A percentile compares a stretch with the other conserved stretches of the same genome.
Conservation (phyloP, 257 asterid species). For the Nyctanthes arbortristis region DNA sequence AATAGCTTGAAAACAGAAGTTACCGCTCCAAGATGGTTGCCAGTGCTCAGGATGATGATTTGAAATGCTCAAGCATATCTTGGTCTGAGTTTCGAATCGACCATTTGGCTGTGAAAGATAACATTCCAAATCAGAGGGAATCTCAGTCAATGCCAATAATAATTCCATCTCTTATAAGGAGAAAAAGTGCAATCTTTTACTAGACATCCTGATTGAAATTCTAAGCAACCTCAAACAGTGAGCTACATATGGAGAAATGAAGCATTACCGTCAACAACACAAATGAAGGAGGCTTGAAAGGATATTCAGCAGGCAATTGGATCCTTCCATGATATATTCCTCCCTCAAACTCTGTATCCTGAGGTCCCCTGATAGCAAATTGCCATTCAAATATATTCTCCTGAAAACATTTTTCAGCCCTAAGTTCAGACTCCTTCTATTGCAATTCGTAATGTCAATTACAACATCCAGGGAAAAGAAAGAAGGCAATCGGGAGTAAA, state of each 20-base stretch:
- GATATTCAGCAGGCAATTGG: conserved; percentile 86
- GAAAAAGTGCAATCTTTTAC: background rate
- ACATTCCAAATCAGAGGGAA: background rate
- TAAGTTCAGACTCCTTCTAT: background rate
- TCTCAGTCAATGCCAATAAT: background rate
- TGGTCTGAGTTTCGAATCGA: conserved; percentile 93
- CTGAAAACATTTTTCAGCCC: conserved; percentile 32
- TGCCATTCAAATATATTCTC: conserved; percentile 93
- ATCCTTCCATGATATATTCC: conserved; percentile 93
- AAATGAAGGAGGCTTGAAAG: conserved; percentile 89
- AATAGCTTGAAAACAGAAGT: conserved; percentile 19
- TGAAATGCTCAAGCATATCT: conserved; percentile 96
- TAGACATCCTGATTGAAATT: background rate
- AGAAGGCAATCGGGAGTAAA: background rate
- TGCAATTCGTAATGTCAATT: no score
- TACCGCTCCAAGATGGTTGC: conserved; percentile 99
- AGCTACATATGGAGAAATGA: conserved; percentile 10
- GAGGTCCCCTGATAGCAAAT: conserved; percentile 79
- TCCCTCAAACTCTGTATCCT: conserved; percentile 81
- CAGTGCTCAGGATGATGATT: conserved; percentile 99
- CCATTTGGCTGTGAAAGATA: conserved; percentile 74
- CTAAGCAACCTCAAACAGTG: background rate
- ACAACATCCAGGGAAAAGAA: background rate
- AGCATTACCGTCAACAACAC: conserved; percentile 67
- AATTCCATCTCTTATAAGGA: background rate